Evolutionary conservation across 495 filamentous ascomycete genomes (phyloP).

Genomic region (Aspergillus steynii): DNA sequence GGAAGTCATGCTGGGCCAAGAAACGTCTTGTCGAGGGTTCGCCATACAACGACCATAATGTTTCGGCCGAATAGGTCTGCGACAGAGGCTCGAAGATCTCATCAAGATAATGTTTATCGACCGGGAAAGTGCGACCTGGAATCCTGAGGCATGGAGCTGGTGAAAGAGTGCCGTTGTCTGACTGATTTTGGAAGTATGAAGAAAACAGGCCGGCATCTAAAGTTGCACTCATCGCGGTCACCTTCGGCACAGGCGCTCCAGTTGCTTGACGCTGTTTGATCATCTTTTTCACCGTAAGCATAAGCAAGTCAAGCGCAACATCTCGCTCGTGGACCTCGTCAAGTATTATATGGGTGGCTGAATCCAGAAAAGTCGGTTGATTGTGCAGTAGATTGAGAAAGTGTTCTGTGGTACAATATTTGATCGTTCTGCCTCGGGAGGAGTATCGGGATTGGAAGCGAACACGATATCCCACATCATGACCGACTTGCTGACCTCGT

Average conservation of each 20-base stretch:
- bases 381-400: slow-evolving; percentile 51
- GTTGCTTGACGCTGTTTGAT: slow-evolving; percentile 34
- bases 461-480: slow-evolving; percentile 55
- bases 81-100: slow-evolving; percentile 44
- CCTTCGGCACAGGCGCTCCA: slow-evolving; percentile 45
- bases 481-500: slow-evolving; percentile 46
- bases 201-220: slow-evolving; percentile 57
- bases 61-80: slow-evolving; percentile 17
- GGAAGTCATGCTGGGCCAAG: slow-evolving; percentile 9
- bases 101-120: slow-evolving; percentile 53
- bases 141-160: slow-evolving; percentile 54
- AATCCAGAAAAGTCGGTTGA: slow-evolving; percentile 36
- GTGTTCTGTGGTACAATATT: slow-evolving; percentile 60
- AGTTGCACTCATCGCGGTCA: slow-evolving; percentile 63
- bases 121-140: slow-evolving; percentile 57
- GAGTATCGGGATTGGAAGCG: slow-evolving; percentile 45
- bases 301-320: slow-evolving; percentile 54
- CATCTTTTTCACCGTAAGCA: slow-evolving; percentile 53
- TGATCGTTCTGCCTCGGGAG: slow-evolving; percentile 41
- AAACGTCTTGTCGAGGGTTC: slow-evolving; percentile 15
- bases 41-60: slow-evolving; percentile 24
- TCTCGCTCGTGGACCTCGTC: slow-evolving; percentile 65
- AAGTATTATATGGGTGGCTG: slow-evolving; percentile 55
- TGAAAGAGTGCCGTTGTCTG: slow-evolving; percentile 25
- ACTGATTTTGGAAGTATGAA: slow-evolving; percentile 47